phyloP scores from a whole-genome alignment of 1,284 basidiomycete genomes.

The Hortiboletus rubellus region DNA sequence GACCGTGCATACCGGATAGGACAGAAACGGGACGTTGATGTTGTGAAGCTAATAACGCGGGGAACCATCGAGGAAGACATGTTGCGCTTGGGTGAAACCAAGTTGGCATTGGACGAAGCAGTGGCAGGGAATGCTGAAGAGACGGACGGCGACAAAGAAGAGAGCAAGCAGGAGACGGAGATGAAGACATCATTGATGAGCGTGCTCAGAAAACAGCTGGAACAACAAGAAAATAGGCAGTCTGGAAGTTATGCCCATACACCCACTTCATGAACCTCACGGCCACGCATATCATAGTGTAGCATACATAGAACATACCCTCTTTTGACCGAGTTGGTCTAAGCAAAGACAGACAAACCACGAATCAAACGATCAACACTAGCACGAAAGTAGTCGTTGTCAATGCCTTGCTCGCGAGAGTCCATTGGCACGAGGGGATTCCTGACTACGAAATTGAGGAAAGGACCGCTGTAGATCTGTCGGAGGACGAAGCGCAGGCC shows the following conservation, averaged over 20 bases:
- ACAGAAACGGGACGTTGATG: slow-evolving; percentile 87
- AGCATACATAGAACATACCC: slow-evolving; percentile 30
- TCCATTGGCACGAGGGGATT: slow-evolving; percentile 88
- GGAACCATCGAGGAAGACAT: slow-evolving; percentile 98
- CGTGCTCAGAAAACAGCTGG: slow-evolving; percentile 69
- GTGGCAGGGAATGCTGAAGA: slow-evolving; percentile 76
- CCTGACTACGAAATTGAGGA: slow-evolving; percentile 89
- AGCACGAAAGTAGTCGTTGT: slow-evolving; percentile 87
- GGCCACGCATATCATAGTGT: slow-evolving; percentile 14
- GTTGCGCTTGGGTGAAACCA: slow-evolving; percentile 85
- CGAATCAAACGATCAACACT: slow-evolving; percentile 79
- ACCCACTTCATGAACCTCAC: slow-evolving; percentile 11
- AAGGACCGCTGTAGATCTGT: slow-evolving; percentile 92
- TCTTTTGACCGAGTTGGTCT: slow-evolving; percentile 18
- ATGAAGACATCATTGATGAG: slow-evolving; percentile 83
- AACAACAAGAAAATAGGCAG: slow-evolving; percentile 29
- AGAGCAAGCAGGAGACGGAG: slow-evolving; percentile 70
- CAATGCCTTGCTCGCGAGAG: slow-evolving; percentile 77
- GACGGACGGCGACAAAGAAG: slow-evolving; percentile 52
- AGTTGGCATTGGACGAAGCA: slow-evolving; percentile 88
- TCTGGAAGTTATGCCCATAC: slow-evolving; percentile 1
- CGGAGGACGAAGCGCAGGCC: slow-evolving; percentile 81
- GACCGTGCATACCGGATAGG: slow-evolving; percentile 99
- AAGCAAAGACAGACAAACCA: slow-evolving; percentile 62
- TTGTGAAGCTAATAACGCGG: slow-evolving; percentile 91